phyloP scores from a whole-genome alignment of 148 eudicot species.

The Suaeda aralocaspica region DNA sequence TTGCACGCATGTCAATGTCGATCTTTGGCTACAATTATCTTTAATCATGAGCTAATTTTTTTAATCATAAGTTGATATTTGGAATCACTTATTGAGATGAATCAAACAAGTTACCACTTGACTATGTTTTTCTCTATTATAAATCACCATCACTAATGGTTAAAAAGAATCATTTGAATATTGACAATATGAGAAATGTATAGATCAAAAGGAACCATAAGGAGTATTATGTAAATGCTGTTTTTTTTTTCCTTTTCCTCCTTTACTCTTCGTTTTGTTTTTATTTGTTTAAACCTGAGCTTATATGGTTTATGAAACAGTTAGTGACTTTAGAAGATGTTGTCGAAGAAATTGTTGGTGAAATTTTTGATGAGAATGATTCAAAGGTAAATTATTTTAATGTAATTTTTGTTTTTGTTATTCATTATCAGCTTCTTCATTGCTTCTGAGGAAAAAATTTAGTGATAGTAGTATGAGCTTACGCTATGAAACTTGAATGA shows the following conservation, averaged over 20 bases:
- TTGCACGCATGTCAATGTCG: too few species aligned
- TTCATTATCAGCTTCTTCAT: neutral
- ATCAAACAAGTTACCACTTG: too few species aligned
- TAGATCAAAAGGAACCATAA: too few species aligned
- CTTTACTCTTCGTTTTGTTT: neutral
- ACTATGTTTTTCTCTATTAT: too few species aligned
- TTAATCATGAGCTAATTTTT: too few species aligned
- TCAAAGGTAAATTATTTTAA: conserved; percentile 53
- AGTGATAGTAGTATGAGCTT: neutral
- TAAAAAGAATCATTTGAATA: too few species aligned
- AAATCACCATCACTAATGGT: too few species aligned
- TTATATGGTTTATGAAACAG: conserved; percentile 45
- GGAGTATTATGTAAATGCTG: too few species aligned
- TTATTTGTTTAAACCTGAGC: conserved; percentile 8
- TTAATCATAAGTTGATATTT: too few species aligned
- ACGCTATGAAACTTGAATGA: neutral
- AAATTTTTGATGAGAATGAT: conserved; percentile 95
- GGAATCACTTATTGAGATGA: too few species aligned
- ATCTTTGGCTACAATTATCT: too few species aligned
- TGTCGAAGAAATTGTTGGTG: conserved; percentile 99
- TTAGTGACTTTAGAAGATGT: conserved; percentile 95
- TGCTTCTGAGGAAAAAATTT: neutral
- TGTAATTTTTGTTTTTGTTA: neutral
- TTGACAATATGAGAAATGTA: too few species aligned
- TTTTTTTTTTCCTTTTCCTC: neutral